Evolutionary conservation across 495 filamentous ascomycete species (phyloP).

Genomic region (Lentithecium fluviatile): DNA sequence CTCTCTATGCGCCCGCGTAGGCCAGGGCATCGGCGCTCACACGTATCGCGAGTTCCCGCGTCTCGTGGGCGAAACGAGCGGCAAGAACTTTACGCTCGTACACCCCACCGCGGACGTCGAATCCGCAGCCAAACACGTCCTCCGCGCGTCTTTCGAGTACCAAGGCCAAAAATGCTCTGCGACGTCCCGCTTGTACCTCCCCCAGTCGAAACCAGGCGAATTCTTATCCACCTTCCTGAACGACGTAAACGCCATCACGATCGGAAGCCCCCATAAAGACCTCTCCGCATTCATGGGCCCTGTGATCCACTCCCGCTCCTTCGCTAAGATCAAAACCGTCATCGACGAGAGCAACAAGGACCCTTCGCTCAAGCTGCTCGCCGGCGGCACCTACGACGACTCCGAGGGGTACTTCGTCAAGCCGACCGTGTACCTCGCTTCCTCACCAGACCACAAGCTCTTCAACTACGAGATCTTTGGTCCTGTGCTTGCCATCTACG

Average conservation of each 20-base stretch:
- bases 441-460: constrained; percentile 61
- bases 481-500: constrained; percentile 58
- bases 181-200: constrained; percentile 42
- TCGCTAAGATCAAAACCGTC: constrained; percentile 41
- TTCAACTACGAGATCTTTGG: constrained; percentile 65
- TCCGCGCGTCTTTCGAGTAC: constrained; percentile 48
- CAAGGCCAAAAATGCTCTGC: constrained; percentile 49
- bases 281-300: constrained; percentile 47
- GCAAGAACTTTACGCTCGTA: constrained; percentile 48
- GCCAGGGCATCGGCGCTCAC: constrained; percentile 37
- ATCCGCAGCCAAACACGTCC: constrained; percentile 44
- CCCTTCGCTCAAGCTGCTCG: constrained; percentile 58
- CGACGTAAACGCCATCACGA: constrained; percentile 41
- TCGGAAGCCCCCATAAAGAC: constrained; percentile 39
- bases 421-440: constrained; percentile 64
- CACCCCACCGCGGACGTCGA: constrained; percentile 43
- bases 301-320: constrained; percentile 45
- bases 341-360: constrained; percentile 66
- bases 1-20: constrained; percentile 43
- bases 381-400: constrained; percentile 60
- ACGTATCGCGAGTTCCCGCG: constrained; percentile 45
- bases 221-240: constrained; percentile 39
- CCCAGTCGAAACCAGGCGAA: constrained; percentile 38
- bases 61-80: constrained; percentile 48
- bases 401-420: constrained; percentile 65